These are phyloP conservation scores for Bertia moriformis DNA, from an alignment of 2,329 filamentous ascomycete genomes.

Conservation along the genomic window DNA sequence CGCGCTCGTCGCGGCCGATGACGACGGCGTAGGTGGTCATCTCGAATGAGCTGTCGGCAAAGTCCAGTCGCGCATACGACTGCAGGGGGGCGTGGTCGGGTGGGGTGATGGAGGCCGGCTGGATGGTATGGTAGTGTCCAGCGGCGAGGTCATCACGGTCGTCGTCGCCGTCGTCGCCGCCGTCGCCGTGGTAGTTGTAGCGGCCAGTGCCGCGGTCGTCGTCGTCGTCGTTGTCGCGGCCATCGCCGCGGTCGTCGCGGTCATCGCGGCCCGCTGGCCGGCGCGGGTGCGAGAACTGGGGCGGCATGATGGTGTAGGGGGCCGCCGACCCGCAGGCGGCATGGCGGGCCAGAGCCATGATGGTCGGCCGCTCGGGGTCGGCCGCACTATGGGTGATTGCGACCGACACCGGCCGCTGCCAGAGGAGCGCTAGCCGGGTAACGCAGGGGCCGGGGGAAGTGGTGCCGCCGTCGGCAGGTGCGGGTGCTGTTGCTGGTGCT, in stretches of 20 bases:
- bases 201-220: no score
- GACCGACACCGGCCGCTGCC: no score
- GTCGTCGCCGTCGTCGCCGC: neutral
- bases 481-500: no score
- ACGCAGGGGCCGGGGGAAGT: no score
- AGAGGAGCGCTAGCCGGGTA: no score
- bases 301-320: no score
- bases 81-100: constrained; percentile 29
- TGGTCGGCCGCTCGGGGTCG: no score
- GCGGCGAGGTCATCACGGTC: neutral
- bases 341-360: no score
- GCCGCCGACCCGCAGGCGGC: no score
- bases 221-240: neutral
- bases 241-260: neutral
- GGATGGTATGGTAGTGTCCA: neutral
- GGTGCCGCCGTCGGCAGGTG: no score
- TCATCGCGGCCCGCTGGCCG: neutral
- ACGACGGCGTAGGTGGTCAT: constrained; percentile 64
- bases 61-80: constrained; percentile 48
- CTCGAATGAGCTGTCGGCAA: constrained; percentile 63
- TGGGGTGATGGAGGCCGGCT: constrained; percentile 24
- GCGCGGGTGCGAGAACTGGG: no score
- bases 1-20: constrained; percentile 55
- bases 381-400: no score
- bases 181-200: neutral